Evolutionary conservation across 768 basidiomycete genomes (phyloP), one percentile per base, ranked within the genome.

Genomic region (Candolleomyces aberdarensis): DNA sequence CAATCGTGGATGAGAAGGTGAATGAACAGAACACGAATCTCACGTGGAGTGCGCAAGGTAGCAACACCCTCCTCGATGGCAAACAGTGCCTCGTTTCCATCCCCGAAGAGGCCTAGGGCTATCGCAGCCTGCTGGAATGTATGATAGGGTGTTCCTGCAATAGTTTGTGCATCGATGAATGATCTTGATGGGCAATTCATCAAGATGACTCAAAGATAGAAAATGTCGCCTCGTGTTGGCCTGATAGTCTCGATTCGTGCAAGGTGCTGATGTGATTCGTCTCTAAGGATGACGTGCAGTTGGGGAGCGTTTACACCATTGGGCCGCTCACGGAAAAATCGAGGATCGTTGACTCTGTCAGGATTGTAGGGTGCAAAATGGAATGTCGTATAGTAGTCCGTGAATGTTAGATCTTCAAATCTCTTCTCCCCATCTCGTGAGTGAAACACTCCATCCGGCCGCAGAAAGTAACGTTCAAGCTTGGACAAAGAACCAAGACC

Each of bases 1-100:
- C 69, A 71, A 29, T 73, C 70, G 41, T 80, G 74, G 44, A 74
- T 64, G 0, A 79, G 60, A 2, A 80, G 61, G 52, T 77, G 71
- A n/a, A 73, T 69, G 64, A 80, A 77, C 2, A 80, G 71, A 29
- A 72, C 54, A 0, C 75, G 74, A 0, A 80, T 66, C 60, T 80
- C 76, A 1, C 60, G 54, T 0, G 78, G 79, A 0, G 77, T 75
- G 3, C 64, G 58, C 1, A 74, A 64, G 2, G 62, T 61, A 7
- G 67, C 51, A 1, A 80, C 61, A 1, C 74, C 78, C 53, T 81
- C 78, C 3, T 58, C 32, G 17, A 81, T 64, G 0, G 78, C 72
- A 59, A 66, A 64, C 1, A 44, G 58, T 6, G 66, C 66, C 29
- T 71, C 67, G 36, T 62, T 53, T 1, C 36, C 15, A 29, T 67